Base-by-base conservation (phyloP, 306 rosid genomes). In the Ziziphus jujuba region DNA sequence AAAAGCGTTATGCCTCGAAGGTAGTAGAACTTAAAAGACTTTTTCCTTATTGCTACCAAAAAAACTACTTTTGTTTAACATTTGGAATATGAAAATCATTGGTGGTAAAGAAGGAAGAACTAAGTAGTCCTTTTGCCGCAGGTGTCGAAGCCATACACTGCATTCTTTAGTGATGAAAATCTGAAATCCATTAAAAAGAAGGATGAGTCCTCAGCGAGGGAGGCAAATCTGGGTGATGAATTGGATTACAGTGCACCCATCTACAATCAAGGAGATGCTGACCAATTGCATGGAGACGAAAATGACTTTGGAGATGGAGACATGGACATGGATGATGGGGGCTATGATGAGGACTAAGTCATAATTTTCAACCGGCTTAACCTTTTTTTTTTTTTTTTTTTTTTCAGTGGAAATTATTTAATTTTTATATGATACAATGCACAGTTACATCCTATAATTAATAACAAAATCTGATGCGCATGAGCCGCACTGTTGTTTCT, bases 71-170 rank as follows among this genome's bases (percentile, higher is more conserved):
- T 40, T 8, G n/a, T 40, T 40, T 9, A 40, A 38, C 44, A 38
- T 11, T 50, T 50, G 9, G 6, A 4, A 50, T 17, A 1, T 50
- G 55, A 50, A 50, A 3, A 6, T 7, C 22, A 5, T 17, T 16
- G 22, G 55, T 20, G 33, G 33, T 28, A 28, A 50, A 19, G 22
- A 16, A 7, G 55, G 9, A 50, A 20, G 22, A 17, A 47, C 47
- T 66, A 59, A 56, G 55, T n/a, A 4, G 35, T 36, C 56, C 31
- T 38, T 14, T 33, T 28, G 38, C 16, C 16, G 75, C 79, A 89
- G 98, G 92, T 83, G 59, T 78, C 87, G 21, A 77, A 86, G 79
- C 98, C 97, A 13, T 92, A 86, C 59, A 36, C 87, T 34, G 60
- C 85, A n/a, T 92, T 89, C 75, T 79, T 92, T 80, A 82, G 80